Evolutionary conservation across 345 rosid species (phyloP), one percentile per base, ranked within the genome.

Genomic region (Raphanus sativus): DNA sequence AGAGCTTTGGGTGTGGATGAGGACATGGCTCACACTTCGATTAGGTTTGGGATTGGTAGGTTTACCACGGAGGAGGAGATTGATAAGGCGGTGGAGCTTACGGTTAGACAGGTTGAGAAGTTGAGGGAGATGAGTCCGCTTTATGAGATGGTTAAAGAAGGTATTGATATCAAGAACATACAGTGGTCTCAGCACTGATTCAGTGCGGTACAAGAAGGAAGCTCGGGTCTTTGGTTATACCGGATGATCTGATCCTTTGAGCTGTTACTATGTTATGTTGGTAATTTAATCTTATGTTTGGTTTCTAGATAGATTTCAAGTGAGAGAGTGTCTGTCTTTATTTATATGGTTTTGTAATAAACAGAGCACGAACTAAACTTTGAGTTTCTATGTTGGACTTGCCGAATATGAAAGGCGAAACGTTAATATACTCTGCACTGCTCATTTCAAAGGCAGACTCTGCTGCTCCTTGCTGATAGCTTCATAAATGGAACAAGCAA

Each of bases 1-100:
- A 52, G 59, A 52, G 59, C 59, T 16, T 52, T 52, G 59, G 59
- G 59, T 52, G 59, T 52, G 59, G 59, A 52, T 52, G 59, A 52
- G 59, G 59, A 52, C 7, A 52, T 52, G 59, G 59, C 59, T 52
- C 59, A 52, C 10, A 52, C 59, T 52, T 52, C 59, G 59, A 52
- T 52, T 52, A 52, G 59, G 25, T 52, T 52, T 52, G 59, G 59
- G 25, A 52, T 16, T 17, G 59, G 25, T 6, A 52, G 59, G 59
- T 52, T 52, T 52, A 52, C 59, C 1, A 52, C 59, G 59, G 59
- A 52, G 59, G 59, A 52, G 0, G 59, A 52, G 59, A 52, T 52
- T 16, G 59, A 52, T 52, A 52, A 16, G 16, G 59, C 59, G 4
- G 59, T 52, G 24, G 59, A 52, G 59, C 59, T 52, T 6, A 52